Conservation (phyloP, 139 green algal genomes). For the Auxenochlorella protothecoides region DNA sequence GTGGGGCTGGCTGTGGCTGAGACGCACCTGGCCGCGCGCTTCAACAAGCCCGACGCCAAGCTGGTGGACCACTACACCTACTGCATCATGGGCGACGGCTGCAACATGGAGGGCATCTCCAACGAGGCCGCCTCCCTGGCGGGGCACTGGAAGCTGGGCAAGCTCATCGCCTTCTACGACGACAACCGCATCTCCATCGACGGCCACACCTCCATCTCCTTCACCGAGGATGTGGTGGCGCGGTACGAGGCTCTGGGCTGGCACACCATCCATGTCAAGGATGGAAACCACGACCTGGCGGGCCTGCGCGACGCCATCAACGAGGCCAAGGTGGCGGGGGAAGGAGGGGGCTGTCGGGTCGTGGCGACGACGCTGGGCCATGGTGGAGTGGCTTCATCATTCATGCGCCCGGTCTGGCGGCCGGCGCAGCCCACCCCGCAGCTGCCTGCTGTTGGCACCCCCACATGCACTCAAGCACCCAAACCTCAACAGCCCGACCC, state of each 20-base stretch:
- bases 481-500: background rate
- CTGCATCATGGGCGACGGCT: slow-evolving; percentile 95
- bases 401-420: too few species aligned
- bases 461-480: slow-evolving; percentile 10
- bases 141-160: slow-evolving; percentile 97
- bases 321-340: slow-evolving; percentile 19
- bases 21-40: slow-evolving; percentile 89
- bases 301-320: slow-evolving; percentile 73
- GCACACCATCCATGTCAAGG: slow-evolving; percentile 75
- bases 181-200: slow-evolving; percentile 99
- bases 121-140: slow-evolving; percentile 93
- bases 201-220: slow-evolving; percentile 96
- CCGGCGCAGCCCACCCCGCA: background rate
- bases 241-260: slow-evolving; percentile 88
- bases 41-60: slow-evolving; percentile 88
- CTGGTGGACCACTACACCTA: slow-evolving; percentile 99
- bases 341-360: background rate
- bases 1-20: slow-evolving; percentile 90
- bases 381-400: background rate
- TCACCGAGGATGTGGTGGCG: slow-evolving; percentile 94
- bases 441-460: slow-evolving; percentile 32
- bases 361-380: background rate
- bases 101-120: slow-evolving; percentile 98
- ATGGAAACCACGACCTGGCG: slow-evolving; percentile 94
- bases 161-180: slow-evolving; percentile 98